Conservation (phyloP, 768 basidiomycete species). For the Candolleomyces aberdarensis region DNA sequence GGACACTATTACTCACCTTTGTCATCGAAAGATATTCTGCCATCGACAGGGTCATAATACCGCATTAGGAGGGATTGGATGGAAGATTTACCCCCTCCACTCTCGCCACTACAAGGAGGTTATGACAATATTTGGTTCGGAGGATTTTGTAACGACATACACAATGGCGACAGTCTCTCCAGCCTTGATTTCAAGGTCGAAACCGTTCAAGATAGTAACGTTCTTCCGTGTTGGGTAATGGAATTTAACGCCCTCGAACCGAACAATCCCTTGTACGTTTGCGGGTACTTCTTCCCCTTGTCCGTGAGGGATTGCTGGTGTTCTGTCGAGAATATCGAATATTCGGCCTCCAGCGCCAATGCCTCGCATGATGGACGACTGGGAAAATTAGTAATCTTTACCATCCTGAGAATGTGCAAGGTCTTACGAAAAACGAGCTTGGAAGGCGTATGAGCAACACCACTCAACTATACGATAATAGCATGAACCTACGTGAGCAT, state of each 20-base stretch:
- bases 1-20: constrained; percentile 55
- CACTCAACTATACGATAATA: neutral
- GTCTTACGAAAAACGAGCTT: constrained; percentile 50
- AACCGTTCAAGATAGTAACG: constrained; percentile 76
- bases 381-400: neutral
- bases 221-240: constrained; percentile 87
- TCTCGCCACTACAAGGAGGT: constrained; percentile 64
- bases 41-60: constrained; percentile 86
- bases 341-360: constrained; percentile 90
- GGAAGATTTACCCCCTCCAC: constrained; percentile 93
- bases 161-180: constrained; percentile 92
- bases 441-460: constrained; percentile 6
- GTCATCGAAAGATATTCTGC: constrained; percentile 81
- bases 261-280: constrained; percentile 62
- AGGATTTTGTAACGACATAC: constrained; percentile 44
- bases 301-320: constrained; percentile 66
- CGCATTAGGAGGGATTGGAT: constrained; percentile 82
- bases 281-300: constrained; percentile 56
- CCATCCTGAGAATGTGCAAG: constrained; percentile 5
- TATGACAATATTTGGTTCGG: neutral
- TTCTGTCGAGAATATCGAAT: constrained; percentile 88
- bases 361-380: constrained; percentile 96
- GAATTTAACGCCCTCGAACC: constrained; percentile 82
- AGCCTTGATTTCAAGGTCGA: constrained; percentile 74
- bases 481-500: constrained; percentile 63